Evolutionary conservation across 2,329 filamentous ascomycete genomes (phyloP).

Genomic region (Alternaria infectoria): DNA sequence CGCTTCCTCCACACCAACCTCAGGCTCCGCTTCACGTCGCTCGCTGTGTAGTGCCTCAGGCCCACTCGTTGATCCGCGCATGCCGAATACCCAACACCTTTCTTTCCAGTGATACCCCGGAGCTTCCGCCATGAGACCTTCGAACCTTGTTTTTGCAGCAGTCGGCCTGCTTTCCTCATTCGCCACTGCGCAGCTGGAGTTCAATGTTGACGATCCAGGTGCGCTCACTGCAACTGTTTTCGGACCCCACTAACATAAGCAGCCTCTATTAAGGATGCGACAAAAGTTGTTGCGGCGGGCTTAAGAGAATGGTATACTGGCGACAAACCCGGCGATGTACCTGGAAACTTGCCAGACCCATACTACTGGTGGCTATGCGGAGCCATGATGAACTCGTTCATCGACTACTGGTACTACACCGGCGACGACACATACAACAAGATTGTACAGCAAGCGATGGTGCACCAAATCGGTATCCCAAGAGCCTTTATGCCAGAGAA

Average conservation of each 20-base stretch:
- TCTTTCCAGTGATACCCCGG: conserved; percentile 10
- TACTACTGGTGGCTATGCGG: conserved; percentile 52
- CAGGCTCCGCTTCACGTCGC: conserved; percentile 11
- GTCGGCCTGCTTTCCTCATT: conserved; percentile 25
- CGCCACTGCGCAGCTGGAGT: conserved; percentile 20
- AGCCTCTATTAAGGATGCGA: conserved; percentile 68
- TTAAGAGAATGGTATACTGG: conserved; percentile 70
- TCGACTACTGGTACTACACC: conserved; percentile 49
- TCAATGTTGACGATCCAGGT: conserved; percentile 29
- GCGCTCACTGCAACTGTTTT: neutral
- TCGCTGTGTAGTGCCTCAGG: conserved; percentile 15
- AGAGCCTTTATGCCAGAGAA: conserved; percentile 79
- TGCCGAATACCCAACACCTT: neutral
- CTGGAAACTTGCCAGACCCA: conserved; percentile 59
- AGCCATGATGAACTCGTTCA: conserved; percentile 45
- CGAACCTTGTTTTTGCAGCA: conserved; percentile 15
- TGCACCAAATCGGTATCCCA: conserved; percentile 71
- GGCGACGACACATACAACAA: conserved; percentile 43
- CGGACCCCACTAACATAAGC: conserved; percentile 11
- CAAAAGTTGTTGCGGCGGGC: conserved; percentile 65
- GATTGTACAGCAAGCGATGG: conserved; percentile 60
- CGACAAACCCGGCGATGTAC: conserved; percentile 63
- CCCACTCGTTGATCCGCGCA: conserved; percentile 12
- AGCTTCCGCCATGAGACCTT: conserved; percentile 28
- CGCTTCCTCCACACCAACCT: neutral